These are phyloP conservation scores for Fusarium napiforme DNA, from an alignment of 2,329 filamentous ascomycete species.

Conservation along the genomic window DNA sequence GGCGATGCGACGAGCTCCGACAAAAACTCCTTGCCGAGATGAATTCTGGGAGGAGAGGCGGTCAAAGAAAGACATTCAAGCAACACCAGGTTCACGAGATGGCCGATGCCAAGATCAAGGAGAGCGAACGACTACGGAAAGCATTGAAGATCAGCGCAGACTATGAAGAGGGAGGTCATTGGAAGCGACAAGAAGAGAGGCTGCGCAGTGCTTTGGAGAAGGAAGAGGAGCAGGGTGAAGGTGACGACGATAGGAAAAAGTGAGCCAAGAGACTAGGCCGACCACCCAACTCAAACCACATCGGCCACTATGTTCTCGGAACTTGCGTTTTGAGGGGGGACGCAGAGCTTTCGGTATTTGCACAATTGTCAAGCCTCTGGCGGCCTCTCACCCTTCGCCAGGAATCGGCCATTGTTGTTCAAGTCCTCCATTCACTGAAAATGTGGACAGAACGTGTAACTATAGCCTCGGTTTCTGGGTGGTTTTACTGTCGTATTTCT, in stretches of 20 bases:
- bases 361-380: not conserved
- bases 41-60: constrained; percentile 48
- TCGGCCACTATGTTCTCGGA: not conserved
- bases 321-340: not conserved
- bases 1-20: constrained; percentile 57
- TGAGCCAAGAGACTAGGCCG: constrained; percentile 29
- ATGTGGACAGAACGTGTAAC: too few relatives aligned
- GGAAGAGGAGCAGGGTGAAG: constrained; percentile 53
- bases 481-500: not conserved
- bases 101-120: constrained; percentile 94
- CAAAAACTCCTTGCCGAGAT: constrained; percentile 55
- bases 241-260: constrained; percentile 52
- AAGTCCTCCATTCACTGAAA: too few relatives aligned
- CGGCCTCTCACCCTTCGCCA: not conserved
- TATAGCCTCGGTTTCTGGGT: not conserved
- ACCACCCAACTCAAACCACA: not conserved
- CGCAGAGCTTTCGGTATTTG: not conserved
- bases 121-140: constrained; percentile 87
- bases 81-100: constrained; percentile 95
- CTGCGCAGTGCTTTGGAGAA: constrained; percentile 57
- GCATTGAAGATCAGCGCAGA: constrained; percentile 88
- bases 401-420: not conserved
- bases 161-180: constrained; percentile 87
- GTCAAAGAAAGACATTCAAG: constrained; percentile 73
- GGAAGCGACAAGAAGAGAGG: constrained; percentile 84